Evolutionary conservation across 768 basidiomycete species (phyloP), one percentile per base, ranked within the genome.

Genomic region (Mycena alexandri): DNA sequence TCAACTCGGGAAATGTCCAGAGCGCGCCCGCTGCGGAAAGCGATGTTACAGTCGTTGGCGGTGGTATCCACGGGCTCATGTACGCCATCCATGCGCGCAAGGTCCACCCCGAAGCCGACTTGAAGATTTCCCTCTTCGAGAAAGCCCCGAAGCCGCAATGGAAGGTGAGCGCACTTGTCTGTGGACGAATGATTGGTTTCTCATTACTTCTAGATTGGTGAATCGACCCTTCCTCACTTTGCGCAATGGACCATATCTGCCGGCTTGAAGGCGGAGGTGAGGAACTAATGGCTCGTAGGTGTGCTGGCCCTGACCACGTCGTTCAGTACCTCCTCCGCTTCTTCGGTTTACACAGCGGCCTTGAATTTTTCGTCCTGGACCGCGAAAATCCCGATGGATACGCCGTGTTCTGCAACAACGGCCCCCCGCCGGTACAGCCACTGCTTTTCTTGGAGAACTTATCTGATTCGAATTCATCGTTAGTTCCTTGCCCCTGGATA

Each of bases 201-300:
- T 51, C 17, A 29, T 51, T 17, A 9, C 29, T 11, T 29, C 17
- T 22, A 69, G 46, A 69, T 69, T 36, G 68, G 68, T 13, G 68
- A 69, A 65, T 69, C 68, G 24, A 69, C 68, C 1, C 68, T 69
- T 34, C 58, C 68, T 25, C 64, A 59, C 17, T 69, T 65, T 46
- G 50, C 68, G 2, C 48, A 59, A 61, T 65, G 56, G 57, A 69
- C 68, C 22, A 69, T 51, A 41, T 56, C 54, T n/a, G 63, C 67
- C 13, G 67, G 62, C 7, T 60, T 69, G 62, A 21, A 42, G 17
- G 53, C 62, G 12, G 62, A 63, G 38, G 51, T 53, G 17, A 48
- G 43, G 9, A 25, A 11, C n/a, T 6, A 11, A 21, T 21, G 3
- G n/a, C 44, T 33, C 17, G 24, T 19, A 6, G n/a, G 10, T n/a